Evolutionary conservation across 352 stramenopile species (phyloP).

Genomic region (Phytophthora syringae): DNA sequence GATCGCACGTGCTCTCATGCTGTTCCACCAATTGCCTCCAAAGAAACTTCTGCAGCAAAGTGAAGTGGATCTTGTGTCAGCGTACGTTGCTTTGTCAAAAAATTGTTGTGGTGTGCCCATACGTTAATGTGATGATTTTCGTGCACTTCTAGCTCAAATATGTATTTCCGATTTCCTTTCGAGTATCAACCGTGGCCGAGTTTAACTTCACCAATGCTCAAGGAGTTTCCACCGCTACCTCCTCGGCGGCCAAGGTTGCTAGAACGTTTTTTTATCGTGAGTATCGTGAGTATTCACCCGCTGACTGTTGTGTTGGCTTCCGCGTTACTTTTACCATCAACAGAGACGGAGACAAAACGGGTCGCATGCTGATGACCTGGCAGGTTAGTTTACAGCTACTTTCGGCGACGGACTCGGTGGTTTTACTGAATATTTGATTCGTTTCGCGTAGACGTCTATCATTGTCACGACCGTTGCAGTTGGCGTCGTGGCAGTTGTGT

Average conservation of each 20-base stretch:
- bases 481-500: conserved; percentile 39
- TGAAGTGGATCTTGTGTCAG: conserved; percentile 19
- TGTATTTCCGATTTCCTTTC: conserved; percentile 50
- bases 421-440: conserved; percentile 5
- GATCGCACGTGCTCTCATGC: conserved; percentile 51
- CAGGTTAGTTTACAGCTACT: conserved; percentile 22
- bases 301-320: background rate
- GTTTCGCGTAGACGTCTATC: conserved; percentile 31
- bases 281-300: background rate
- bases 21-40: conserved; percentile 70
- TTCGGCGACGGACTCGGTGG: background rate
- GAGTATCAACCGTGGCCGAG: conserved; percentile 44
- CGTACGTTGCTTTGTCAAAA: conserved; percentile 29
- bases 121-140: background rate
- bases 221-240: conserved; percentile 33
- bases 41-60: conserved; percentile 37
- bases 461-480: conserved; percentile 35
- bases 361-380: conserved; percentile 24
- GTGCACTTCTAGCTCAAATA: conserved; percentile 16
- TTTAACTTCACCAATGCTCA: conserved; percentile 29
- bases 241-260: conserved; percentile 32
- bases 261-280: background rate
- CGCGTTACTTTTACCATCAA: background rate
- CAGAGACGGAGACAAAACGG: conserved; percentile 22
- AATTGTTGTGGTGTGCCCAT: background rate